Conservation (phyloP, 257 asterid species). For the Gynochthodes officinalis region DNA sequence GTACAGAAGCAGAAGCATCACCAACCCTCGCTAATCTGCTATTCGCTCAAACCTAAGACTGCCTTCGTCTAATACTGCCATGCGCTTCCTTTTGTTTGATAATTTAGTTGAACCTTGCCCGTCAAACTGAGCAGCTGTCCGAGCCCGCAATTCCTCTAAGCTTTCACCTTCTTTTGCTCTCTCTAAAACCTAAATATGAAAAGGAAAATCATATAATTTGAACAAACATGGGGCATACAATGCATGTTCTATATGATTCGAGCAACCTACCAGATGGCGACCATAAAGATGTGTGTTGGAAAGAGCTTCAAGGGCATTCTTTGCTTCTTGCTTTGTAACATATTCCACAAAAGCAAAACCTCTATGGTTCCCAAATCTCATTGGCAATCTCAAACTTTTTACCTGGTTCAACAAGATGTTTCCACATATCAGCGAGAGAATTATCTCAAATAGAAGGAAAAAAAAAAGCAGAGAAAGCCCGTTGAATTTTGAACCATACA, state of each 20-base stretch:
- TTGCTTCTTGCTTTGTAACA: slow-evolving; percentile 85
- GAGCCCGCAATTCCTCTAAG: slow-evolving; percentile 80
- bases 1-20: not conserved
- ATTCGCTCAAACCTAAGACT: slow-evolving; percentile 51
- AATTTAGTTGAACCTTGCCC: slow-evolving; percentile 39
- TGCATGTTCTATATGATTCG: not conserved
- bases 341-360: slow-evolving; percentile 94
- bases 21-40: slow-evolving; percentile 13
- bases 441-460: not conserved
- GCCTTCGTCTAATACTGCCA: slow-evolving; percentile 57
- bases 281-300: slow-evolving; percentile 90
- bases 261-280: slow-evolving; percentile 82
- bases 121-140: slow-evolving; percentile 76
- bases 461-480: not conserved
- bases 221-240: not conserved
- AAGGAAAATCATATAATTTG: slow-evolving; percentile 10
- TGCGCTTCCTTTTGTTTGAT: slow-evolving; percentile 63
- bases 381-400: slow-evolving; percentile 79
- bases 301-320: slow-evolving; percentile 79
- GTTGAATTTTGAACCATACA: not conserved
- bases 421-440: not conserved
- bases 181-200: slow-evolving; percentile 69
- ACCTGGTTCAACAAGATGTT: slow-evolving; percentile 41
- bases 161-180: slow-evolving; percentile 94
- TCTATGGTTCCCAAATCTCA: slow-evolving; percentile 73